These are phyloP conservation scores for Solioccasus polychromus DNA, from an alignment of 768 basidiomycete species.

Conservation along the genomic window DNA sequence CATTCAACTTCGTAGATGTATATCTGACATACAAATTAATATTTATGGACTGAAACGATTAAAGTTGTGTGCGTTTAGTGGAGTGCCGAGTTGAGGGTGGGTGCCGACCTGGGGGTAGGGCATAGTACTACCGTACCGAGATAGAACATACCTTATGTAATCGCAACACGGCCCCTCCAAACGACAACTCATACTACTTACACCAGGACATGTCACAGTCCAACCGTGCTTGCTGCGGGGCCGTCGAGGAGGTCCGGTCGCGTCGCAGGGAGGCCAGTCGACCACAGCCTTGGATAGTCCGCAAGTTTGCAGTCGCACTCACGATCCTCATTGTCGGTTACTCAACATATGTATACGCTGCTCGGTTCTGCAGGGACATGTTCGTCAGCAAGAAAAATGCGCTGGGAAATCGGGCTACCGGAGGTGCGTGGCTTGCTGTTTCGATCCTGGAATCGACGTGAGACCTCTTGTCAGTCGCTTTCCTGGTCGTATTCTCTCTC, in stretches of 20 bases:
- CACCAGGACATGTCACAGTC: slow-evolving; percentile 17
- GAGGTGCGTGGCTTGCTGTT: slow-evolving; percentile 53
- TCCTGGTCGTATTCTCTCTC: slow-evolving; percentile 60
- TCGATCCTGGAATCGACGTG: slow-evolving; percentile 1
- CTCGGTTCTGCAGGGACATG: slow-evolving; percentile 67
- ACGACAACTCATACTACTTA: background rate
- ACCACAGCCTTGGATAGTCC: slow-evolving; percentile 71
- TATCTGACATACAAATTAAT: background rate
- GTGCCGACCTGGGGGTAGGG: too few relatives aligned
- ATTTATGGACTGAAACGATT: background rate
- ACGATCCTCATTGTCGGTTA: slow-evolving; percentile 63
- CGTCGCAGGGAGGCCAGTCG: slow-evolving; percentile 38
- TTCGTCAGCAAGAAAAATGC: slow-evolving; percentile 45
- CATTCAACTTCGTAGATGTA: background rate
- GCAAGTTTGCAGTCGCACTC: slow-evolving; percentile 64
- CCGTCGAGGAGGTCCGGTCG: slow-evolving; percentile 48
- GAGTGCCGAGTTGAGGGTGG: background rate
- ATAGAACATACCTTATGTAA: too few relatives aligned
- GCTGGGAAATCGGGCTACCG: slow-evolving; percentile 48
- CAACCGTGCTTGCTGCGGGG: slow-evolving; percentile 41
- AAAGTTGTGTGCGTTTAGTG: background rate
- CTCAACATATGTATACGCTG: slow-evolving; percentile 75
- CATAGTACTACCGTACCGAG: too few relatives aligned
- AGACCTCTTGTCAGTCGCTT: slow-evolving; percentile 47
- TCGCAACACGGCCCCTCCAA: too few relatives aligned